Evolutionary conservation across 345 rosid species (phyloP).

Genomic region (Salix udensis): DNA sequence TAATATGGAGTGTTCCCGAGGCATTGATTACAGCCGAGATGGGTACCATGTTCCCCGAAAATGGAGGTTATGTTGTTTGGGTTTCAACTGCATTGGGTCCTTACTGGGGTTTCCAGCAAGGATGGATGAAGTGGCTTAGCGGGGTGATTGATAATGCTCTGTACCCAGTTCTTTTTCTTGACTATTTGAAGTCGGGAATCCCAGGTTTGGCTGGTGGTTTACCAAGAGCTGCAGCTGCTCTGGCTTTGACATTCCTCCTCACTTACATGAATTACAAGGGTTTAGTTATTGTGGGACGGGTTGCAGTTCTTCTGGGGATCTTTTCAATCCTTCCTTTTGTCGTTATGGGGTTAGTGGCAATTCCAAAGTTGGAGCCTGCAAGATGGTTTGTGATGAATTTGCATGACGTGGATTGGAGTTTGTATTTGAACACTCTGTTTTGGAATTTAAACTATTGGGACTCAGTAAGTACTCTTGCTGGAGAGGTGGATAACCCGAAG

Average conservation of each 20-base stretch:
- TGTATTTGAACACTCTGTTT: constrained; percentile 67
- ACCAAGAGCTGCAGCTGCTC: constrained; percentile 40
- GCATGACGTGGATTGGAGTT: constrained; percentile 50
- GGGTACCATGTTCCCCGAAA: constrained; percentile 82
- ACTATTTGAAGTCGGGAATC: constrained; percentile 57
- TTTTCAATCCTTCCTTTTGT: constrained; percentile 68
- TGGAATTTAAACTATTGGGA: constrained; percentile 85
- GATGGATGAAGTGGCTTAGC: constrained; percentile 85
- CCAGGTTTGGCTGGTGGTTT: constrained; percentile 55
- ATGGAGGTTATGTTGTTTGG: constrained; percentile 87
- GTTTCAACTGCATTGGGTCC: constrained; percentile 67
- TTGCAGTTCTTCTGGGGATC: constrained; percentile 58
- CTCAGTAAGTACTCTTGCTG: constrained; percentile 66
- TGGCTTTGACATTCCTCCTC: constrained; percentile 45
- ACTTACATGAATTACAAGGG: constrained; percentile 72
- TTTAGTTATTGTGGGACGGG: constrained; percentile 65
- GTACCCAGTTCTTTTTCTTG: constrained; percentile 71
- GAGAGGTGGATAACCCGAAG: constrained; percentile 69
- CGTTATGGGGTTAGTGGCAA: constrained; percentile 58
- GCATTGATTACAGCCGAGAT: constrained; percentile 77
- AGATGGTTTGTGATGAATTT: constrained; percentile 60
- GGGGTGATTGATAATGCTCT: constrained; percentile 74
- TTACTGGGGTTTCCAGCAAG: constrained; percentile 82
- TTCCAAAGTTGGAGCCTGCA: constrained; percentile 59
- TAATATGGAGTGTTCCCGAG: constrained; percentile 80